phyloP scores from a whole-genome alignment of 225 moss, liverwort and hornwort genomes.

The Lunularia cruciata region DNA sequence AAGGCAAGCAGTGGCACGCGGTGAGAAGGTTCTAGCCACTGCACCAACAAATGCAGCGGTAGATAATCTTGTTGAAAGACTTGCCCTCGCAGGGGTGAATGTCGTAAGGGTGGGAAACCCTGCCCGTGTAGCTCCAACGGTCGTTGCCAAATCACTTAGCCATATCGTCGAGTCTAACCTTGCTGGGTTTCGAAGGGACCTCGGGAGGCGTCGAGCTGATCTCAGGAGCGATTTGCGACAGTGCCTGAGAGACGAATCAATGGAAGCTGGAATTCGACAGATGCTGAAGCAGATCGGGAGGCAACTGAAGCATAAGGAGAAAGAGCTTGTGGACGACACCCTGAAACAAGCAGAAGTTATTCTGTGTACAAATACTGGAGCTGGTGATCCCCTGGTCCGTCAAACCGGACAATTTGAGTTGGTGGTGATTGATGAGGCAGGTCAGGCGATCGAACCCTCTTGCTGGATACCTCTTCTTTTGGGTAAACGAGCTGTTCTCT shows the following conservation, averaged over 20 bases:
- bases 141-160: constrained; percentile 72
- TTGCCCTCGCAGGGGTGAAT: constrained; percentile 69
- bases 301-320: constrained; percentile 79
- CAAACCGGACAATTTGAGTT: constrained; percentile 73
- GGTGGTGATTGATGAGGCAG: constrained; percentile 93
- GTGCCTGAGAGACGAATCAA: constrained; percentile 76
- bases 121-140: constrained; percentile 81
- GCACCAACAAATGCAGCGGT: constrained; percentile 96
- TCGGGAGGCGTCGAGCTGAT: constrained; percentile 82
- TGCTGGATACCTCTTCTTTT: constrained; percentile 94
- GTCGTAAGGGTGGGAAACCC: constrained; percentile 96
- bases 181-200: constrained; percentile 67
- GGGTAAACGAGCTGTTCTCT: constrained; percentile 70
- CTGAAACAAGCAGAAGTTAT: constrained; percentile 74
- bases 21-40: constrained; percentile 87
- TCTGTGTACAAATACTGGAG: constrained; percentile 92
- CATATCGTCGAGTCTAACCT: constrained; percentile 73
- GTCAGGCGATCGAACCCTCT: constrained; percentile 93
- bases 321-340: constrained; percentile 71
- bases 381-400: constrained; percentile 74
- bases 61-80: constrained; percentile 91
- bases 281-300: constrained; percentile 91
- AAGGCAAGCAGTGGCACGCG: constrained; percentile 54
- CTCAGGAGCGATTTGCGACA: constrained; percentile 87
- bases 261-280: constrained; percentile 90